Evolutionary conservation across 2,329 filamentous ascomycete species (phyloP).

Genomic region (Nemania sp.): DNA sequence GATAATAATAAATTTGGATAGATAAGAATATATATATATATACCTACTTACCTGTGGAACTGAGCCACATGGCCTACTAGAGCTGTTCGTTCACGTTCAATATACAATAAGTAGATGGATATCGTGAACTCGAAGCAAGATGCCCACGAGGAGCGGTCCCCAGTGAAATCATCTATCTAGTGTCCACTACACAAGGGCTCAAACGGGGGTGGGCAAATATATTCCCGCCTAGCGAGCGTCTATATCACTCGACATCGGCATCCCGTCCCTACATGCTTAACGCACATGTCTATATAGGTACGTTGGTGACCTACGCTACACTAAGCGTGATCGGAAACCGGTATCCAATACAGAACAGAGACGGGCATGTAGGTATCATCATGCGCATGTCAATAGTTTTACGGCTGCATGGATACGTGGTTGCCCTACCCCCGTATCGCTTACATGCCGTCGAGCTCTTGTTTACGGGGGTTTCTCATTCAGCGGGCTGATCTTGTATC

Average conservation of each 20-base stretch:
- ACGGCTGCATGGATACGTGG: conserved; percentile 29
- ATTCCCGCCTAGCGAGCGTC: not conserved
- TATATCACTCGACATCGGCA: not conserved
- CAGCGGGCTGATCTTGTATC: too few species aligned
- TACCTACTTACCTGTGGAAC: not conserved
- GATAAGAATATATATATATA: not conserved
- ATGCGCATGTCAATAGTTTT: conserved; percentile 21
- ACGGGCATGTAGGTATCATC: not conserved
- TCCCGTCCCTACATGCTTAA: not conserved
- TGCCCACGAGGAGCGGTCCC: not conserved
- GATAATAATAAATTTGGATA: not conserved
- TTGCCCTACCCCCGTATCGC: conserved; percentile 24
- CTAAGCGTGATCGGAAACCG: conserved; percentile 6
- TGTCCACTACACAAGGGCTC: too few species aligned
- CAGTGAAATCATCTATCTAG: too few species aligned
- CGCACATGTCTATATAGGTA: not conserved
- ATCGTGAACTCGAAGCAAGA: not conserved
- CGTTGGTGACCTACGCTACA: too few species aligned
- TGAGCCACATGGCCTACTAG: conserved; percentile 5
- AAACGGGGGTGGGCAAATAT: not conserved
- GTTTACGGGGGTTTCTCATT: not conserved
- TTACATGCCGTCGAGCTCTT: conserved; percentile 11
- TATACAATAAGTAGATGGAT: too few species aligned
- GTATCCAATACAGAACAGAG: conserved; percentile 6
- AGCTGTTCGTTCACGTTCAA: not conserved